These are phyloP conservation scores for Avena atlantica DNA, from an alignment of 176 grass and related monocot genomes.

Conservation along the genomic window DNA sequence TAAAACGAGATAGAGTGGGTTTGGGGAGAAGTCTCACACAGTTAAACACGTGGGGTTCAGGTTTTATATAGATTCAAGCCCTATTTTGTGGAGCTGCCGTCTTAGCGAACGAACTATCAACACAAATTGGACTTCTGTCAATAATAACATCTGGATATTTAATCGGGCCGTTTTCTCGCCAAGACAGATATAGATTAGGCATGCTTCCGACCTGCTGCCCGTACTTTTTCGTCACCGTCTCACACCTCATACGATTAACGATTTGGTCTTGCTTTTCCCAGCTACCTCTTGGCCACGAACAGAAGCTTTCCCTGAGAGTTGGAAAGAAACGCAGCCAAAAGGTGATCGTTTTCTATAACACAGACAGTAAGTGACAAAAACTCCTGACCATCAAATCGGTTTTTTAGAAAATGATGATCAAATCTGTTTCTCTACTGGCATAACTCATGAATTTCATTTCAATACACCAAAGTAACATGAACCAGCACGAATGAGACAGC, in stretches of 20 bases:
- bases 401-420: neutral
- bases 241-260: conserved; percentile 28
- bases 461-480: conserved; percentile 13
- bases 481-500: no score
- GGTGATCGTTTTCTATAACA: neutral
- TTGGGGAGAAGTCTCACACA: no score
- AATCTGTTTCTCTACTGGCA: conserved; percentile 36
- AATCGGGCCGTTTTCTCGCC: neutral
- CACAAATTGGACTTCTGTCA: neutral
- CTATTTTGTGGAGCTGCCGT: neutral
- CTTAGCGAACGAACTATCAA: neutral
- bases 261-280: conserved; percentile 46
- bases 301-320: neutral
- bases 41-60: no score
- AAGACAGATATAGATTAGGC: conserved; percentile 37
- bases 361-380: neutral
- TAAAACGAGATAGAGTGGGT: no score
- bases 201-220: conserved; percentile 49
- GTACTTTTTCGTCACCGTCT: neutral
- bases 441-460: conserved; percentile 21
- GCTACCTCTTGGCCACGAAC: conserved; percentile 43
- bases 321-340: conserved; percentile 19
- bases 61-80: no score
- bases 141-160: neutral
- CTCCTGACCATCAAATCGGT: neutral